These are phyloP conservation scores for Cicer chorassanicum DNA, from an alignment of 306 rosid genomes.

Conservation along the genomic window DNA sequence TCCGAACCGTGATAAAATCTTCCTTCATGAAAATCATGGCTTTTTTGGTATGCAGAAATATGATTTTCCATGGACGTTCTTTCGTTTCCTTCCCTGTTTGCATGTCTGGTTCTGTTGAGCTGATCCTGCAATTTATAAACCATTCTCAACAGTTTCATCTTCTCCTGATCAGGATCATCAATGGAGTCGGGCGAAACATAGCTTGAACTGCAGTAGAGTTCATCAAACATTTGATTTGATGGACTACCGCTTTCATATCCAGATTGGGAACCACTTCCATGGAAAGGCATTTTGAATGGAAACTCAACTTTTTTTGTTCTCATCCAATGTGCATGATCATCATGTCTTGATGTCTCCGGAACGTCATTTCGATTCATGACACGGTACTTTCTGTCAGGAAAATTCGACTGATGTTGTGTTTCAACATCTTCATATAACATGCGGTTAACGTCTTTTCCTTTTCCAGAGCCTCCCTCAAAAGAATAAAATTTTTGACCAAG, in stretches of 20 bases:
- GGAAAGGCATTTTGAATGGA: slow-evolving; percentile 49
- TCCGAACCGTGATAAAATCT: slow-evolving; percentile 53
- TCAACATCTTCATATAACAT: slow-evolving; percentile 50
- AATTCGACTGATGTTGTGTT: slow-evolving; percentile 46
- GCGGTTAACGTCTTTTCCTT: slow-evolving; percentile 47
- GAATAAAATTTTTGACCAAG: slow-evolving; percentile 44
- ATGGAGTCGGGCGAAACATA: slow-evolving; percentile 57
- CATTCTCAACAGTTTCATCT: slow-evolving; percentile 73
- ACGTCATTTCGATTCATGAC: slow-evolving; percentile 52
- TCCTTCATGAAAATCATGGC: slow-evolving; percentile 53
- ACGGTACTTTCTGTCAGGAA: slow-evolving; percentile 46
- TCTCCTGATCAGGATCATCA: slow-evolving; percentile 67
- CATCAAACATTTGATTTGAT: slow-evolving; percentile 54
- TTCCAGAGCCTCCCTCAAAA: slow-evolving; percentile 50
- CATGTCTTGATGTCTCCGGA: slow-evolving; percentile 50
- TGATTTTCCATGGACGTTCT: slow-evolving; percentile 47
- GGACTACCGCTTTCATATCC: slow-evolving; percentile 62
- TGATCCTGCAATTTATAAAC: slow-evolving; percentile 77
- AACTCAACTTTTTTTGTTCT: slow-evolving; percentile 55
- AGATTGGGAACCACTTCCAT: slow-evolving; percentile 41
- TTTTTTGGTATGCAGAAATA: slow-evolving; percentile 46
- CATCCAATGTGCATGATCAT: slow-evolving; percentile 48
- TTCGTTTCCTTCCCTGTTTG: slow-evolving; percentile 50
- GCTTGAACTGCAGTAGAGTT: slow-evolving; percentile 56
- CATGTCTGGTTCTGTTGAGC: slow-evolving; percentile 54